These are phyloP conservation scores for Zygoascus bituminiphila DNA, from an alignment of 805 yeast genomes.

Conservation along the genomic window DNA sequence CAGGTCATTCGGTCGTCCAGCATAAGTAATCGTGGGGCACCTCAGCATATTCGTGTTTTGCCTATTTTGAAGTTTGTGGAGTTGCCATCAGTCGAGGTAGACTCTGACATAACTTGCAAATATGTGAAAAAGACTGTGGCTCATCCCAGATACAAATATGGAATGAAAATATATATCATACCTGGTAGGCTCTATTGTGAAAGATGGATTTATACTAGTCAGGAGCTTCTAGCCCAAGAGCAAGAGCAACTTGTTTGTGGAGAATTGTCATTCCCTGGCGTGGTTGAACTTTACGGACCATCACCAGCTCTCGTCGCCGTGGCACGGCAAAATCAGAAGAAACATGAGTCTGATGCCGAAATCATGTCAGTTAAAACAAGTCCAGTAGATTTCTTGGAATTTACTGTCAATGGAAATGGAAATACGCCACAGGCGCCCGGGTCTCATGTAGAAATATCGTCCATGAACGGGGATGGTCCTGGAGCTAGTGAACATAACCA, in stretches of 20 bases:
- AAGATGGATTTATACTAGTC: conserved; percentile 11
- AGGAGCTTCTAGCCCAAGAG: conserved; percentile 11
- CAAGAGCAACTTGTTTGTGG: conserved; percentile 6
- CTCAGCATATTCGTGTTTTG: neutral
- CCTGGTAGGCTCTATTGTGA: conserved; percentile 29
- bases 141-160: conserved; percentile 53
- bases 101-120: conserved; percentile 28
- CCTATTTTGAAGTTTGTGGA: conserved; percentile 16
- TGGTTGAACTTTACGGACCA: neutral
- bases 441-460: neutral
- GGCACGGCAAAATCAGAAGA: neutral
- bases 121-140: conserved; percentile 52
- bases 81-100: conserved; percentile 8
- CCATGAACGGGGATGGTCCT: too few relatives aligned
- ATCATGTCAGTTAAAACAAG: too few relatives aligned
- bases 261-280: neutral
- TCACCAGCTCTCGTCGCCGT: neutral
- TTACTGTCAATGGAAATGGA: neutral
- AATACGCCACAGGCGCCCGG: neutral
- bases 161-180: conserved; percentile 52
- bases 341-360: neutral
- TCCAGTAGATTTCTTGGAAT: neutral
- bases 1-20: conserved; percentile 16
- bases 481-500: too few relatives aligned
- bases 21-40: conserved; percentile 2